Percentiles rank a stretch among this genome's conserved stretches.
Evolutionary conservation across 306 rosid genomes (phyloP).

Genomic region (Dryas octopetala): DNA sequence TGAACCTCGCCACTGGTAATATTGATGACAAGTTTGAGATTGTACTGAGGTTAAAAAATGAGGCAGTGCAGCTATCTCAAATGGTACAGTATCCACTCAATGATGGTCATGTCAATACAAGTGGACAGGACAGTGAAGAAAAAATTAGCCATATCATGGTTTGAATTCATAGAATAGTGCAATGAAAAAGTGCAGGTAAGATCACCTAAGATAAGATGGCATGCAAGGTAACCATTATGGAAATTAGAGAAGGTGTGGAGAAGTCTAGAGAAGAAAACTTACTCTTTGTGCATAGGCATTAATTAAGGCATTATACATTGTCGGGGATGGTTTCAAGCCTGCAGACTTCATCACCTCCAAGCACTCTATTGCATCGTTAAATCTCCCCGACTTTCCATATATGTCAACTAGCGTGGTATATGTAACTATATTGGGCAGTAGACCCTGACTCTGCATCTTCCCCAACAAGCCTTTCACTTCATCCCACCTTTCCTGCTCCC

Average conservation of each 20-base stretch:
- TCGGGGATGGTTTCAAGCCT: constrained; percentile 75
- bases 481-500: constrained; percentile 82
- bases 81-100: too few species aligned
- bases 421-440: constrained; percentile 77
- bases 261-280: constrained; percentile 24
- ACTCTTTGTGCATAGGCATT: constrained; percentile 94
- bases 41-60: not conserved
- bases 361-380: constrained; percentile 76
- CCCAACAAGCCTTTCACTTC: constrained; percentile 62
- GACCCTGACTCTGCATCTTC: constrained; percentile 80
- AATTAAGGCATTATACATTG: constrained; percentile 89
- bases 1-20: not conserved
- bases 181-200: not conserved
- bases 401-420: constrained; percentile 81
- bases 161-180: not conserved
- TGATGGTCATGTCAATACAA: too few species aligned
- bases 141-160: not conserved
- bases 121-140: not conserved
- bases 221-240: not conserved
- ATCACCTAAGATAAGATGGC: not conserved
- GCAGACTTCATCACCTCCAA: constrained; percentile 76
- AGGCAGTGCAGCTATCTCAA: too few species aligned
- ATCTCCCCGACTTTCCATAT: constrained; percentile 82
- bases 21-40: not conserved
- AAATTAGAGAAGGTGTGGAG: not conserved